phyloP scores from a whole-genome alignment of 2,329 filamentous ascomycete genomes.

The Bipolaris zeicola region DNA sequence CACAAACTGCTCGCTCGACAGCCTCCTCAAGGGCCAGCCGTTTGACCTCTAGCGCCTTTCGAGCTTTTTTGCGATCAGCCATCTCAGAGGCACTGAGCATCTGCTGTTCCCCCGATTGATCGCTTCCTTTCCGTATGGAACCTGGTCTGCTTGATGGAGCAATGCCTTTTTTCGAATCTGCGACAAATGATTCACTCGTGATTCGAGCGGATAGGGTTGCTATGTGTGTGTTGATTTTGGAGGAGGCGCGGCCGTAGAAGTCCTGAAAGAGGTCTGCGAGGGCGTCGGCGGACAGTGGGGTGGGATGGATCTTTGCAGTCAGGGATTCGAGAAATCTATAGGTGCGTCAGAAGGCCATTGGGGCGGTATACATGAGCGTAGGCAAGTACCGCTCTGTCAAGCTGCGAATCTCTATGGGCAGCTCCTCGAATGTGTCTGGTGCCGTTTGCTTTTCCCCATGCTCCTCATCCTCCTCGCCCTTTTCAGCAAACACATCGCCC shows the following conservation, averaged over 20 bases:
- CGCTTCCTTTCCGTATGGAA: slow-evolving; percentile 45
- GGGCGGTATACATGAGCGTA: not conserved
- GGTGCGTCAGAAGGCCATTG: slow-evolving; percentile 52
- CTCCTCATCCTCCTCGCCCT: slow-evolving; percentile 42
- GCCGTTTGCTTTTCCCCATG: slow-evolving; percentile 35
- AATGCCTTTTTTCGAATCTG: slow-evolving; percentile 49
- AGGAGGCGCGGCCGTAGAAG: slow-evolving; percentile 82
- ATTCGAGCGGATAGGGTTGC: slow-evolving; percentile 76
- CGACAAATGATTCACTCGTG: slow-evolving; percentile 64
- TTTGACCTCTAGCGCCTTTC: slow-evolving; percentile 79
- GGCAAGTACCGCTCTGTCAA: slow-evolving; percentile 76
- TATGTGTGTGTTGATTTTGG: slow-evolving; percentile 86
- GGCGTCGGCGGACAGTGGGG: slow-evolving; percentile 80
- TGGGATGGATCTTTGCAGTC: slow-evolving; percentile 82
- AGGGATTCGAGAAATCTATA: slow-evolving; percentile 80
- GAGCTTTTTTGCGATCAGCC: slow-evolving; percentile 75
- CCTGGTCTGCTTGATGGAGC: slow-evolving; percentile 44
- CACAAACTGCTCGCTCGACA: slow-evolving; percentile 83
- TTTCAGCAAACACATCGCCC: slow-evolving; percentile 51
- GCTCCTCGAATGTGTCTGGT: slow-evolving; percentile 78
- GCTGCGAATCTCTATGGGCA: slow-evolving; percentile 92
- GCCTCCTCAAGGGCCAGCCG: slow-evolving; percentile 81
- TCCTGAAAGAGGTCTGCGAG: slow-evolving; percentile 90
- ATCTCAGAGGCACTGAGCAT: slow-evolving; percentile 92
- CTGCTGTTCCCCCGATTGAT: slow-evolving; percentile 65